phyloP scores from a whole-genome alignment of 192 early-diverging fungal species.

The Linnemannia schmuckeri region DNA sequence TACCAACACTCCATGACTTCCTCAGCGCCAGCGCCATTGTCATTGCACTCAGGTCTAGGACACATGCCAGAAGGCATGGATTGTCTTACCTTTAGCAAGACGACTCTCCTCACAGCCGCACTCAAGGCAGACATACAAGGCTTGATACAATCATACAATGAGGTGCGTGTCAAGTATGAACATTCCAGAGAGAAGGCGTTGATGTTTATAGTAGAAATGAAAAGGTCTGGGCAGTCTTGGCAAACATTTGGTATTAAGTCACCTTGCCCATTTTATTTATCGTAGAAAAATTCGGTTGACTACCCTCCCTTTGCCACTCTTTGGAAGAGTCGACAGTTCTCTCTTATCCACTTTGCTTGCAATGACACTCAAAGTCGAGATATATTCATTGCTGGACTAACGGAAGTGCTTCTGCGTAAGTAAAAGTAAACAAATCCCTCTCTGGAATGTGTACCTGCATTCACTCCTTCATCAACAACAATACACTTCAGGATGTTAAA shows the following conservation, averaged over 20 bases:
- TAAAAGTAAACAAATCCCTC: neutral
- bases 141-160: neutral
- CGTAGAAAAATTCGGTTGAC: slow-evolving; percentile 19
- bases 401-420: slow-evolving; percentile 19
- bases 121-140: neutral
- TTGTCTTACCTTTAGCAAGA: neutral
- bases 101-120: neutral
- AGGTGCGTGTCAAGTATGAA: neutral
- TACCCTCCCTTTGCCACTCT: slow-evolving; percentile 8
- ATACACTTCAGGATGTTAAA: too few species aligned
- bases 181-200: neutral
- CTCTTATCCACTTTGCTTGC: slow-evolving; percentile 26
- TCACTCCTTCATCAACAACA: neutral
- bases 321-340: slow-evolving; percentile 19
- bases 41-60: too few species aligned
- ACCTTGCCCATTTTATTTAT: neutral
- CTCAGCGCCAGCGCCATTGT: too few species aligned
- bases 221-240: neutral
- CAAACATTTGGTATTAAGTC: neutral
- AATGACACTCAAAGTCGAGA: neutral
- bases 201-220: neutral
- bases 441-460: neutral
- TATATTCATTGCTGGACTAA: neutral
- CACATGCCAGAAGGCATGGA: neutral
- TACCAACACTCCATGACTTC: too few species aligned